These are phyloP conservation scores for Colletotrichum magnum DNA, from an alignment of 2,329 filamentous ascomycete genomes.

Conservation along the genomic window DNA sequence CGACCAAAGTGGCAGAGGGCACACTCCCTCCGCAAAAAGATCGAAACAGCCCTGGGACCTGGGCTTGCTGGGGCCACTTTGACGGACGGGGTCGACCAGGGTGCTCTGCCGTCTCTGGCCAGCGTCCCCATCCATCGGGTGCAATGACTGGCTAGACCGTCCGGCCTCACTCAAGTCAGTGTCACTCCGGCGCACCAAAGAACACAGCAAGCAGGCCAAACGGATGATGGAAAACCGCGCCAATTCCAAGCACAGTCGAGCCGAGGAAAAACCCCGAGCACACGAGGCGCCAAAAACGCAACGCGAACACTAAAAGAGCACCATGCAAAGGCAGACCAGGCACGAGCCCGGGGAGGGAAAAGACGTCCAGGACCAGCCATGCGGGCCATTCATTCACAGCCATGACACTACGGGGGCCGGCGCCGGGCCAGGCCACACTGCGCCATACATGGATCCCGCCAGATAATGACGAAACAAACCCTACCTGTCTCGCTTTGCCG, in stretches of 20 bases:
- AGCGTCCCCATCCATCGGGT: conserved; percentile 21
- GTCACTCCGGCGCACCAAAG: not conserved
- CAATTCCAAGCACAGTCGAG: conserved; percentile 18
- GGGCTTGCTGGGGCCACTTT: conserved; percentile 23
- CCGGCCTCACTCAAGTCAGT: conserved; percentile 13
- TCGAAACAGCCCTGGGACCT: conserved; percentile 24
- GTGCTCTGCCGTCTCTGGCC: conserved; percentile 26
- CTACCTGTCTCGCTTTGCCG: conserved; percentile 12
- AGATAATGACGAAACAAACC: conserved; percentile 35
- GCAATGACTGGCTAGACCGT: conserved; percentile 18
- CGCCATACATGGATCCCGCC: conserved; percentile 38
- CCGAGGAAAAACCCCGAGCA: conserved; percentile 15
- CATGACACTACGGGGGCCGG: conserved; percentile 19
- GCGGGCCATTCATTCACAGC: conserved; percentile 20
- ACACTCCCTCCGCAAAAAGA: conserved; percentile 30
- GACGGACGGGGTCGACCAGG: conserved; percentile 34
- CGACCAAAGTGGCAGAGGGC: not conserved
- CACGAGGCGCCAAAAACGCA: conserved; percentile 9
- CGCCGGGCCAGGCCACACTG: conserved; percentile 25
- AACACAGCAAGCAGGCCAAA: not conserved
- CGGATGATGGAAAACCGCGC: not conserved
- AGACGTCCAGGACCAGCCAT: conserved; percentile 33
- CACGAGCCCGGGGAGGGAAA: conserved; percentile 5
- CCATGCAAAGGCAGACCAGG: conserved; percentile 7
- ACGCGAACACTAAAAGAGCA: not conserved